Conservation (phyloP, 495 filamentous ascomycete species). For the Chaetomium cochliodes region DNA sequence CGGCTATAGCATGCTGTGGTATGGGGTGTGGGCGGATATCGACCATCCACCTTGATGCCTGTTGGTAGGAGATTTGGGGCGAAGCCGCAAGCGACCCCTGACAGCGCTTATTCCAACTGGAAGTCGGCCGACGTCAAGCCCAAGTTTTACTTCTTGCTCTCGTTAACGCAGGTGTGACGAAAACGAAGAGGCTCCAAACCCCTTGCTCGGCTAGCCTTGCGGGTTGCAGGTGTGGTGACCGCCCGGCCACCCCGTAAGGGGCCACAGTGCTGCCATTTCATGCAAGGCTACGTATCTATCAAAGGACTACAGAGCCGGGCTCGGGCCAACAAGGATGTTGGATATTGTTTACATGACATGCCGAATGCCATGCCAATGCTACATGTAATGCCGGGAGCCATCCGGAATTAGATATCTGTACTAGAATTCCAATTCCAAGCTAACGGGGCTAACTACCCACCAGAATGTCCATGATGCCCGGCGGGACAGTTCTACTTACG, state of each 20-base stretch:
- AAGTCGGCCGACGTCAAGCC: neutral
- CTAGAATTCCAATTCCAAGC: neutral
- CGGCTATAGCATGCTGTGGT: neutral
- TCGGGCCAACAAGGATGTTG: neutral
- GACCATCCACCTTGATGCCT: neutral
- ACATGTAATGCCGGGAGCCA: neutral
- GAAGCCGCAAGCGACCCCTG: neutral
- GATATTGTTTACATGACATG: neutral
- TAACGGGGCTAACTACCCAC: neutral
- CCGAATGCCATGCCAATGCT: neutral
- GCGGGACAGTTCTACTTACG: neutral
- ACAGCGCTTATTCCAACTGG: neutral
- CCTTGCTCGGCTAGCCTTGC: neutral
- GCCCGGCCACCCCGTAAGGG: neutral
- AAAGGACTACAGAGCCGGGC: too few relatives aligned
- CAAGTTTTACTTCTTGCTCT: neutral
- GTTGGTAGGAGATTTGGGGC: constrained; percentile 1
- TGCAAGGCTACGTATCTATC: neutral
- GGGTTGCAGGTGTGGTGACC: neutral
- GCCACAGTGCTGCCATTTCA: neutral
- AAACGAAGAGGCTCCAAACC: neutral
- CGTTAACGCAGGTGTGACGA: neutral
- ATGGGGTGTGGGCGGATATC: neutral
- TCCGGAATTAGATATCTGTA: too few relatives aligned
- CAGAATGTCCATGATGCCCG: neutral